Base-by-base conservation (phyloP, 305 asterid genomes). In the Fraxinus albicans region DNA sequence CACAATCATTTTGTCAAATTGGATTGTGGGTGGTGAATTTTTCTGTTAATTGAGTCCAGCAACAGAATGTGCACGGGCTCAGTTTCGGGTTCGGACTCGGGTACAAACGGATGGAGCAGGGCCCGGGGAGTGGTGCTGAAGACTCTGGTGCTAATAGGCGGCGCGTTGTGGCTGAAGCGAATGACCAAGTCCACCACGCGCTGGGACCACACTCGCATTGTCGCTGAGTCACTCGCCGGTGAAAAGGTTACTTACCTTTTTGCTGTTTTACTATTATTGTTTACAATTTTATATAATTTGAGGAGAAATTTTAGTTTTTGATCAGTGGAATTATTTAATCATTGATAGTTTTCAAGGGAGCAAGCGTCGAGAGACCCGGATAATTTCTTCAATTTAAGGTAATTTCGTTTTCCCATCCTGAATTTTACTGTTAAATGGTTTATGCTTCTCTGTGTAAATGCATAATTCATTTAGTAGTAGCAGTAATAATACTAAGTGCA, bases 311-410 rank as follows among this genome's bases (percentile, higher is more conserved):
- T 8, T 65, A 25, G 65, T 73, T 47, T 81, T 82, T 76, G 63
- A 8, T 47, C 69, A 70, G 80, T 78, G 79, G 35, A 31, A 70
- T 29, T 69, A 29, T 70, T 70, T 40, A 70, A 6, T 70, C 19
- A 76, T 84, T 84, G 44, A 74, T 83, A 96, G 99, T 93, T 89
- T 90, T 92, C 99, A 58, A 91, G 85, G 89, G 98, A 96, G 86
- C 99, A 96, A 88, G 99, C 99, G 33, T 88, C 93, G 70, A 92
- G 97, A 87, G 98, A 96, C 88, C 98, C 99, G 58, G 99, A 96
- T 80, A 96, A 92, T 88, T 94, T 88, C 89, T 96, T 96, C 90
- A 96, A 96, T 89, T 91, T 96, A 85, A 96, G 99, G 99, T 96
- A 86, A 63, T 79, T 0, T 6, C 31, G 33, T 34, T 69, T 82